Conservation (phyloP, 495 filamentous ascomycete species). For the Penicillium atrosanguineum region DNA sequence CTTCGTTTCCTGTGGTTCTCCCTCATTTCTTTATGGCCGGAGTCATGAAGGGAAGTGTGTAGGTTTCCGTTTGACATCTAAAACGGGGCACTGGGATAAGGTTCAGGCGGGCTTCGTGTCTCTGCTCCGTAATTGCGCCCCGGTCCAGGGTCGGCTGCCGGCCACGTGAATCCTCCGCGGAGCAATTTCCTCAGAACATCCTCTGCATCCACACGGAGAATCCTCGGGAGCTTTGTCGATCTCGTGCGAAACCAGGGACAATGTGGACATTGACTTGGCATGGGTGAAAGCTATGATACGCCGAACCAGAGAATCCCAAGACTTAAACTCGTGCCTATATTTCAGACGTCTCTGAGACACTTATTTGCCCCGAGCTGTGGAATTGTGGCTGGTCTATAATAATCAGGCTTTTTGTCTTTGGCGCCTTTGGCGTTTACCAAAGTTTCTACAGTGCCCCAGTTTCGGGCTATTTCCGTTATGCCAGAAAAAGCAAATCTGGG, state of each 20-base stretch:
- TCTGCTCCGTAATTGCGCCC: neutral
- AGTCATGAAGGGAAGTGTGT: neutral
- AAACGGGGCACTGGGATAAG: neutral
- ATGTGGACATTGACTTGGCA: neutral
- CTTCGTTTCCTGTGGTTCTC: neutral
- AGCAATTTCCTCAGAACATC: too few relatives aligned
- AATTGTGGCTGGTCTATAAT: neutral
- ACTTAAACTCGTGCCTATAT: neutral
- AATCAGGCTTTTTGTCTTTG: too few relatives aligned
- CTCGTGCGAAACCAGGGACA: neutral
- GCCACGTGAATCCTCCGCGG: conserved; percentile 18
- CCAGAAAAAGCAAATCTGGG: neutral
- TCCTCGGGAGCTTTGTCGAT: conserved; percentile 11
- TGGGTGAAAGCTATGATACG: conserved; percentile 13
- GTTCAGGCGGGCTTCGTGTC: neutral
- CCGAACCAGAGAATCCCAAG: conserved; percentile 3
- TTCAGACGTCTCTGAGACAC: conserved; percentile 1
- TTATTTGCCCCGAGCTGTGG: neutral
- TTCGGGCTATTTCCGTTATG: neutral
- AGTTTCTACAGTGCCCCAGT: neutral
- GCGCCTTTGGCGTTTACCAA: neutral
- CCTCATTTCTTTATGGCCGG: neutral
- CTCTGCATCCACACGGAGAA: conserved; percentile 13
- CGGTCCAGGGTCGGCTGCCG: conserved; percentile 2
- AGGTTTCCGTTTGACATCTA: neutral